Percentiles rank a stretch among this genome's conserved stretches.
Conservation (phyloP, 441 rosid genomes). For the Aleurites moluccanus region DNA sequence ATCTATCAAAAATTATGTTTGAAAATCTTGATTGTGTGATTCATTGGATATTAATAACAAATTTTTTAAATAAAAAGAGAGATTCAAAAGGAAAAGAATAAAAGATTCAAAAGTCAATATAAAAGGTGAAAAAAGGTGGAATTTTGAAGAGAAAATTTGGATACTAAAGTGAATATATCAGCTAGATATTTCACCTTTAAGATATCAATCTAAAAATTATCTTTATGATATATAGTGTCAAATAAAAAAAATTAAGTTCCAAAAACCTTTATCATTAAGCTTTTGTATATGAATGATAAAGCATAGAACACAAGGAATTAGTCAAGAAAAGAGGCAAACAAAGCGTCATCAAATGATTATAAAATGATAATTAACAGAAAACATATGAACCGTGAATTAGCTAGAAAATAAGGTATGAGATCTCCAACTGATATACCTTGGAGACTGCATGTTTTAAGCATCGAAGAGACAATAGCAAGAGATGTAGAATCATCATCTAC, state of each 20-base stretch:
- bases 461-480: conserved; percentile 41
- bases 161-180: not conserved
- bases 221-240: not conserved
- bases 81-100: not conserved
- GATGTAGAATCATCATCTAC: conserved; percentile 66
- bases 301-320: not conserved
- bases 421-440: conserved; percentile 45
- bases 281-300: not conserved
- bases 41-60: not conserved
- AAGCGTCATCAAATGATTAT: not conserved
- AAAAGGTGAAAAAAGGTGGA: not conserved
- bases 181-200: too few species aligned
- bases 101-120: not conserved
- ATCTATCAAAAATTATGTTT: not conserved
- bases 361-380: not conserved
- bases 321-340: not conserved
- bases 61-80: not conserved
- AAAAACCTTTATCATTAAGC: too few species aligned
- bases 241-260: too few species aligned
- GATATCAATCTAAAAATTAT: too few species aligned
- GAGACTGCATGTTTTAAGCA: conserved; percentile 37
- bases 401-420: not conserved
- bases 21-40: not conserved
- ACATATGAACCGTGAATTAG: not conserved
- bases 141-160: not conserved